A percentile compares a stretch with the other conserved stretches of the same genome.
Evolutionary conservation across 2,329 filamentous ascomycete genomes (phyloP).

Genomic region (Rosellinia necatrix): DNA sequence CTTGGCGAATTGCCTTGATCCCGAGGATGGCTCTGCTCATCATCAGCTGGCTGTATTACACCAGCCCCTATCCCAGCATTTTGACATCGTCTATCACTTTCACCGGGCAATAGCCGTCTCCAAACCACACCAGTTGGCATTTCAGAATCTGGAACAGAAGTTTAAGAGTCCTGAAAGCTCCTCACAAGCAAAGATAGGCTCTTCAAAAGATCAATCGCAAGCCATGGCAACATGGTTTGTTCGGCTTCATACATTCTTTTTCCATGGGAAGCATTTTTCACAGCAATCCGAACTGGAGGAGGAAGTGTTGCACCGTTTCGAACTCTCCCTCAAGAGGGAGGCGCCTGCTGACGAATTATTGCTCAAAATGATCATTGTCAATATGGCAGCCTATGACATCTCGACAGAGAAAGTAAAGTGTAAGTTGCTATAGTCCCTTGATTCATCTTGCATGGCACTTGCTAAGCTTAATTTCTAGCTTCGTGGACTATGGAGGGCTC

Average conservation of each 20-base stretch:
- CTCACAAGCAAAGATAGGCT: constrained; percentile 39
- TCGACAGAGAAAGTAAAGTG: constrained; percentile 65
- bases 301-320: constrained; percentile 80
- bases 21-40: constrained; percentile 78
- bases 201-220: constrained; percentile 59
- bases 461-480: constrained; percentile 41
- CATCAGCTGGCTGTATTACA: constrained; percentile 91
- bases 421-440: constrained; percentile 42
- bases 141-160: constrained; percentile 77
- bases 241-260: constrained; percentile 82
- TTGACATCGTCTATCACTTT: constrained; percentile 86
- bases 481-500: constrained; percentile 52
- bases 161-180: constrained; percentile 62
- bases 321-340: constrained; percentile 72
- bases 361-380: constrained; percentile 81
- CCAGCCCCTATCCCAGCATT: constrained; percentile 75
- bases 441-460: neutral
- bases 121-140: constrained; percentile 74
- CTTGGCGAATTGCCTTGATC: constrained; percentile 78
- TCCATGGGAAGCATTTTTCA: constrained; percentile 73
- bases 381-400: constrained; percentile 81
- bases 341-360: constrained; percentile 68
- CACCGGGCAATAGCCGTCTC: constrained; percentile 80
- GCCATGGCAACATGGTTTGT: constrained; percentile 82
- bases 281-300: constrained; percentile 82